These are phyloP conservation scores for Magnaporthales sp. DNA, from an alignment of 2,329 filamentous ascomycete species.

Conservation along the genomic window DNA sequence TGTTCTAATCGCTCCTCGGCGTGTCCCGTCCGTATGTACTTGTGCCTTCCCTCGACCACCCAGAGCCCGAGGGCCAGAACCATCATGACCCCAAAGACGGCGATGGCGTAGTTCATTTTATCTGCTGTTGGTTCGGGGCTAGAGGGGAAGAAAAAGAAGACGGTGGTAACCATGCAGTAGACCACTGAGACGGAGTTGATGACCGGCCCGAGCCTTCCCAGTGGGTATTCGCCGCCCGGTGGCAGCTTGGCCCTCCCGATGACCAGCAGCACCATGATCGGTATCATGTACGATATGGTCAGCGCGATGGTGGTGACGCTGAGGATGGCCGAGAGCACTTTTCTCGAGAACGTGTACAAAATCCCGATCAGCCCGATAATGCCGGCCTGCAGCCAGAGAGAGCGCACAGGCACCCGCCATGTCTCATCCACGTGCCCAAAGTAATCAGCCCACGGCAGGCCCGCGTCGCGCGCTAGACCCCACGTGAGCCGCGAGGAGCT, in stretches of 20 bases:
- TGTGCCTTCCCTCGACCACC: not conserved
- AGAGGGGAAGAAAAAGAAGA: not conserved
- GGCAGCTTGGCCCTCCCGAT: conserved; percentile 44
- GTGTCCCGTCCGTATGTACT: not conserved
- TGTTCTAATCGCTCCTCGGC: not conserved
- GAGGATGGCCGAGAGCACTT: conserved; percentile 43
- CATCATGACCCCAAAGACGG: not conserved
- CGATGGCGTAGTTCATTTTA: not conserved
- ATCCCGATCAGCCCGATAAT: not conserved
- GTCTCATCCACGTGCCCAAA: not conserved
- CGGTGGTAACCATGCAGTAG: not conserved
- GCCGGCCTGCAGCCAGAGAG: not conserved
- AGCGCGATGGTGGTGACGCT: conserved; percentile 48
- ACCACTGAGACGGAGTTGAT: not conserved
- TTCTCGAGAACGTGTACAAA: conserved; percentile 43
- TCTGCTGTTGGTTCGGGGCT: not conserved
- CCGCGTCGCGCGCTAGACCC: not conserved
- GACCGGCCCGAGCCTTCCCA: not conserved
- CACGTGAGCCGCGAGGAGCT: not conserved
- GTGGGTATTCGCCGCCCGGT: conserved; percentile 16
- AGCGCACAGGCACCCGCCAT: not conserved
- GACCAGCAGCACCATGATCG: conserved; percentile 36
- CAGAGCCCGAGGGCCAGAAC: not conserved
- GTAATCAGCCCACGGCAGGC: not conserved
- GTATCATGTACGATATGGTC: conserved; percentile 42